phyloP scores from a whole-genome alignment of 2,329 filamentous ascomycete species.

The Hypoxylon sp. region DNA sequence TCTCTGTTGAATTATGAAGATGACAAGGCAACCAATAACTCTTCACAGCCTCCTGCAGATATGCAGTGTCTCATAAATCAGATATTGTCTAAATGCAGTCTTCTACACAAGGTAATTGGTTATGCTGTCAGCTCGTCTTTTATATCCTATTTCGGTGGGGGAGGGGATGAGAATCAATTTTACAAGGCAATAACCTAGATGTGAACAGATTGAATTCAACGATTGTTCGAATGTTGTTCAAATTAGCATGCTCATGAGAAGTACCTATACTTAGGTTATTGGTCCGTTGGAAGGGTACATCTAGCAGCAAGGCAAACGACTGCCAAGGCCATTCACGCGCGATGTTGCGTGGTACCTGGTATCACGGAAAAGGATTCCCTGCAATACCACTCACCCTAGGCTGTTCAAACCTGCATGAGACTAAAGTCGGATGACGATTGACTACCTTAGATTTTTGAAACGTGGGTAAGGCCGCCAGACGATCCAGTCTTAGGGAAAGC shows the following conservation, averaged over 20 bases:
- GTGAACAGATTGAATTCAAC: background rate
- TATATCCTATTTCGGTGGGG: slow-evolving; percentile 17
- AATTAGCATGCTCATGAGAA: background rate
- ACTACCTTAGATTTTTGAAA: slow-evolving; percentile 24
- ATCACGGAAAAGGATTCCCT: slow-evolving; percentile 39
- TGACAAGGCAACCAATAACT: slow-evolving; percentile 17
- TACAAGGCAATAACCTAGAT: slow-evolving; percentile 7
- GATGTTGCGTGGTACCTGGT: slow-evolving; percentile 35
- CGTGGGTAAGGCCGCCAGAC: slow-evolving; percentile 15
- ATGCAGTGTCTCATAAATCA: slow-evolving; percentile 11
- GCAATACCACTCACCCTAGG: slow-evolving; percentile 33
- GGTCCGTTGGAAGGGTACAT: slow-evolving; percentile 39
- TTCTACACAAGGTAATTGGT: slow-evolving; percentile 4
- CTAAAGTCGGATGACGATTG: slow-evolving; percentile 43
- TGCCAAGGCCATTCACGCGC: slow-evolving; percentile 34
- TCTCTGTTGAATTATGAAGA: slow-evolving; percentile 19
- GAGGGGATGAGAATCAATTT: slow-evolving; percentile 14
- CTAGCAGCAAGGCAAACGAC: slow-evolving; percentile 27
- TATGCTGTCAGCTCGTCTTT: slow-evolving; percentile 17
- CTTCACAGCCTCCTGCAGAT: background rate
- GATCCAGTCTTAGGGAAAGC: slow-evolving; percentile 5
- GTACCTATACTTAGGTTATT: slow-evolving; percentile 36
- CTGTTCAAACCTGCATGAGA: slow-evolving; percentile 38
- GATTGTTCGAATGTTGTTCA: background rate
- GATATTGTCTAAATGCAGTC: slow-evolving; percentile 19